Evolutionary conservation across 2,329 filamentous ascomycete species (phyloP).

Genomic region (Zalaria obscura): DNA sequence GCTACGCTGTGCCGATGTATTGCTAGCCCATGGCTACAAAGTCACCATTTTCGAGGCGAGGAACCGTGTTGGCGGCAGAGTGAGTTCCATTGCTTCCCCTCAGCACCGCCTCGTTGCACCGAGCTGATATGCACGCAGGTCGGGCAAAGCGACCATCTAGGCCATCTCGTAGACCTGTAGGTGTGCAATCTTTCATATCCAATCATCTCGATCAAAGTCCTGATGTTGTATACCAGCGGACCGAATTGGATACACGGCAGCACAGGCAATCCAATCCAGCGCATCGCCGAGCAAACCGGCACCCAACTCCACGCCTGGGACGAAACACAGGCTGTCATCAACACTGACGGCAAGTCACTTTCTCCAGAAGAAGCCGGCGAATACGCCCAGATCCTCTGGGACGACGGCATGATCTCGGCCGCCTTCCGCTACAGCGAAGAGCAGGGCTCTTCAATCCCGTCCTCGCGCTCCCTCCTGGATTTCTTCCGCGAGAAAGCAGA

Average conservation of each 20-base stretch:
- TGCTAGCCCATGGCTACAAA: slow-evolving; percentile 48
- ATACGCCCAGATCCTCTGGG: slow-evolving; percentile 45
- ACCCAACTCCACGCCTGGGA: slow-evolving; percentile 41
- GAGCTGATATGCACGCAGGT: slow-evolving; percentile 9
- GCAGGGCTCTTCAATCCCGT: slow-evolving; percentile 36
- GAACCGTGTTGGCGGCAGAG: slow-evolving; percentile 50
- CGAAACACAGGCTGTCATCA: slow-evolving; percentile 39
- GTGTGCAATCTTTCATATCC: background rate
- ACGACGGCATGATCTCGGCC: slow-evolving; percentile 41
- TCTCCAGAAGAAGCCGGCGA: slow-evolving; percentile 22
- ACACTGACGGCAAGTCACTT: slow-evolving; percentile 41
- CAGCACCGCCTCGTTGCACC: background rate
- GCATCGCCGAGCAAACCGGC: slow-evolving; percentile 47
- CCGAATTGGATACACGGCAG: slow-evolving; percentile 76
- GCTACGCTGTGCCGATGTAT: slow-evolving; percentile 54
- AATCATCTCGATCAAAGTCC: background rate
- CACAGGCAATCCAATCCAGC: slow-evolving; percentile 53
- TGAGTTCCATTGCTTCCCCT: slow-evolving; percentile 20
- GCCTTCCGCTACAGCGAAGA: slow-evolving; percentile 55
- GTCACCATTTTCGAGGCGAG: slow-evolving; percentile 59
- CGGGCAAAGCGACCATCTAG: slow-evolving; percentile 26
- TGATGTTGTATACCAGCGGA: slow-evolving; percentile 29
- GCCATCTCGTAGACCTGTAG: slow-evolving; percentile 35
- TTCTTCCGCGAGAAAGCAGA: slow-evolving; percentile 39
- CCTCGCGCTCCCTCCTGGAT: slow-evolving; percentile 39